Conservation (phyloP, 352 stramenopile species). For the Pythium phragmiticola region DNA sequence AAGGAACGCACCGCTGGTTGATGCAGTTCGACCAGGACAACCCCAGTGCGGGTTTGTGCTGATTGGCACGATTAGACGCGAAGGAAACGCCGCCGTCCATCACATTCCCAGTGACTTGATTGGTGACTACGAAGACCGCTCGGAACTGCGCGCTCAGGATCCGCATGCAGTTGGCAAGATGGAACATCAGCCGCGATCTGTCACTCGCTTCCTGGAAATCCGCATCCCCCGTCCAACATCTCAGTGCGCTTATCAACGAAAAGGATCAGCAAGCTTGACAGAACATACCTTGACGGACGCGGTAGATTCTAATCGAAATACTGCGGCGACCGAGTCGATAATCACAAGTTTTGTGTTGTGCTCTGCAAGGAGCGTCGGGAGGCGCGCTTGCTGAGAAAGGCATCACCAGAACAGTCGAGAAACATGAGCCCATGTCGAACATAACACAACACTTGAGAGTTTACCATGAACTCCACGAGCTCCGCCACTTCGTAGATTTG, state of each 20-base stretch:
- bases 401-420: not conserved
- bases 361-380: constrained; percentile 63
- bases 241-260: constrained; percentile 2
- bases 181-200: constrained; percentile 75
- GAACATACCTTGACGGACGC: constrained; percentile 55
- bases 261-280: not conserved
- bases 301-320: constrained; percentile 73
- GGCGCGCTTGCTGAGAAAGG: constrained; percentile 48
- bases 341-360: constrained; percentile 81
- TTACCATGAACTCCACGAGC: constrained; percentile 62
- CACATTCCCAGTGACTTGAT: constrained; percentile 81
- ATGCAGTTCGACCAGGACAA: constrained; percentile 85
- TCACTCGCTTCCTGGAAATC: constrained; percentile 54
- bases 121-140: constrained; percentile 74
- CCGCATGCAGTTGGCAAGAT: constrained; percentile 82
- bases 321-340: constrained; percentile 75
- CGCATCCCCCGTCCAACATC: not conserved
- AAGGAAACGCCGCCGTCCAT: constrained; percentile 26
- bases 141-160: constrained; percentile 79
- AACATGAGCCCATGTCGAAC: constrained; percentile 1
- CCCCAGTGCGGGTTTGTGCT: constrained; percentile 60
- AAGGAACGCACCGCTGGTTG: constrained; percentile 63
- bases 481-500: constrained; percentile 71
- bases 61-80: constrained; percentile 17
- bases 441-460: not conserved